Base-by-base conservation (phyloP, 208 protist species). In the Acanthamoeba quina region DNA sequence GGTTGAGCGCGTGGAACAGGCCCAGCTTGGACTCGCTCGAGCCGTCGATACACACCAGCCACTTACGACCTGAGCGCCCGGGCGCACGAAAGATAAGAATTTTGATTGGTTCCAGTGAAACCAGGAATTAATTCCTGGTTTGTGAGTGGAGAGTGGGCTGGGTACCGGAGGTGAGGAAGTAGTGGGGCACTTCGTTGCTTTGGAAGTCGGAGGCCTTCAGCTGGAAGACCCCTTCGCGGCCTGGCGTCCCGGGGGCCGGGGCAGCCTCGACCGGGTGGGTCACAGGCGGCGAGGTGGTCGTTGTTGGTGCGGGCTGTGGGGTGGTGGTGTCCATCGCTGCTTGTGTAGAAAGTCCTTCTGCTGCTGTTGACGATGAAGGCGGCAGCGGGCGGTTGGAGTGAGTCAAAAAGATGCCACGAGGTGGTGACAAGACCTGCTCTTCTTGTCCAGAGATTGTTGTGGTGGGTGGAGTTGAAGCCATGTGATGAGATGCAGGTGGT, bases 41-140 rank as follows among this genome's bases (percentile, higher is more conserved):
- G 41, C 72, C 72, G 72, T 80, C 72, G 31, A 80, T 80, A 37
- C 72, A 80, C 4, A 80, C 72, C 37, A 80, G 31, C 72, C 72
- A 80, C 72, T 52, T 44, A 7, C 72, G 72, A 29, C 72, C 72
- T 80, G 21, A 13, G 56, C 29, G 19, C 62, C 29, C 62, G 34
- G 17, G 54, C 54, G 3, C 54, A 11, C 2, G 3, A 11, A 58
- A 19, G 26, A 72, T 37, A 37, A 3, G 37, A 37, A 37, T 37
- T 37, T 37, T 37, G 37, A 37, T 37, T 37, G 37, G 37, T 37
- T 41, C 26, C 37, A 47, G 31, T 26, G 37, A 37, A 9, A 44
- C 37, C 31, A 31, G 1, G 15, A 21, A 24, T 26, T 0, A n/a
- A 37, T 37, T 72, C 13, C 1, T n/a, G 21, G 64, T n/a, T 21